Conservation (phyloP, 768 basidiomycete genomes). For the Kwoniella pini region DNA sequence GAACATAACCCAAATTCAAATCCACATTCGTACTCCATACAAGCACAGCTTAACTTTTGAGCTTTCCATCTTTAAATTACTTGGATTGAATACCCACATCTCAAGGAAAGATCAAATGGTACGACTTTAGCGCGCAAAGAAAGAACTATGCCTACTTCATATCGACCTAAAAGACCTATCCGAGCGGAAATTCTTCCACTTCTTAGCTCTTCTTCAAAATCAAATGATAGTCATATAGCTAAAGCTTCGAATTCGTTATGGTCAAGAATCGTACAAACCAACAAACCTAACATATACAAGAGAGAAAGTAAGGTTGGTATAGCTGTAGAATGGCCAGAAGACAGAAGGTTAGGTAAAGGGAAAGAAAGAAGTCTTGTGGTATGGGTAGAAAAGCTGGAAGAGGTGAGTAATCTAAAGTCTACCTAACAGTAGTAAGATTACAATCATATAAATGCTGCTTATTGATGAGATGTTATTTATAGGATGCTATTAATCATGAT, state of each 20-base stretch:
- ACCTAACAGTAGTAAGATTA: no score
- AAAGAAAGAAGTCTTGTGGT: constrained; percentile 25
- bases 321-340: constrained; percentile 33
- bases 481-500: not conserved
- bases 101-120: not conserved
- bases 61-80: no score
- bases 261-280: not conserved
- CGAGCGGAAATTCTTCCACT: constrained; percentile 4
- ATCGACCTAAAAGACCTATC: not conserved
- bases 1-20: no score
- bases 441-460: no score
- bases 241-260: not conserved
- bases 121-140: no score
- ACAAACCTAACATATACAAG: not conserved
- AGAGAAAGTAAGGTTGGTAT: constrained; percentile 2
- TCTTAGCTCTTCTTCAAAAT: not conserved
- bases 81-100: no score
- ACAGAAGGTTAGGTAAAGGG: constrained; percentile 28
- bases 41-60: no score
- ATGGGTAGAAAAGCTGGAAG: constrained; percentile 19
- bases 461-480: not conserved
- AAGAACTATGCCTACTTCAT: constrained; percentile 1
- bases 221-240: not conserved
- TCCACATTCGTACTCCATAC: no score
- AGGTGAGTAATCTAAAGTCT: not conserved